A percentile compares a stretch with the other conserved stretches of the same genome.
Conservation (phyloP, 2,329 filamentous ascomycete species). For the Aureobasidium sp. region DNA sequence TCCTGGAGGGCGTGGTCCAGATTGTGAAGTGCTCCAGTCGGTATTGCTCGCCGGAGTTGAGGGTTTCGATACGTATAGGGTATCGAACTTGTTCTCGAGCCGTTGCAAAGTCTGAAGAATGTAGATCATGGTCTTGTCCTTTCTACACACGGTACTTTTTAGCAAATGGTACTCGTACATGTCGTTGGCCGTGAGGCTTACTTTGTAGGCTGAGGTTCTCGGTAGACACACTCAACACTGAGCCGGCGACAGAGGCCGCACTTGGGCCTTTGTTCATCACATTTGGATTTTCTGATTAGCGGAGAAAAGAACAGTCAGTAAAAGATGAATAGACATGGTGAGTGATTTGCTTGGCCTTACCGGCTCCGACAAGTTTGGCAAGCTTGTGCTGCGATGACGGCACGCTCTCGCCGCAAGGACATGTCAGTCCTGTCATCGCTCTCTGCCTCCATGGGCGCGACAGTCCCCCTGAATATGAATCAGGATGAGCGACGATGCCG, state of each 20-base stretch:
- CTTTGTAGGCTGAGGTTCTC: slow-evolving; percentile 56
- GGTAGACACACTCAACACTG: slow-evolving; percentile 52
- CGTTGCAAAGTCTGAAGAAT: slow-evolving; percentile 50
- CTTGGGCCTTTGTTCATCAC: slow-evolving; percentile 54
- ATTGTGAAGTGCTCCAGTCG: background rate
- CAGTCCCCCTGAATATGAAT: background rate
- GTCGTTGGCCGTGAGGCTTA: slow-evolving; percentile 31
- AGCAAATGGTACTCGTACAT: background rate
- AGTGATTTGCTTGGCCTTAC: slow-evolving; percentile 15
- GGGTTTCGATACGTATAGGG: slow-evolving; percentile 19
- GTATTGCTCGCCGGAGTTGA: slow-evolving; percentile 18
- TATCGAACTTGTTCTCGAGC: slow-evolving; percentile 50
- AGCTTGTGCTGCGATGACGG: slow-evolving; percentile 46
- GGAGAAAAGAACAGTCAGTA: slow-evolving; percentile 4
- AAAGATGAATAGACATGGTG: background rate
- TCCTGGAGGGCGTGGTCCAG: background rate
- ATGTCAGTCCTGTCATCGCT: slow-evolving; percentile 1
- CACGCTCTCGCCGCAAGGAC: slow-evolving; percentile 34
- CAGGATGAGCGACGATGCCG: background rate
- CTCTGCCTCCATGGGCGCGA: background rate
- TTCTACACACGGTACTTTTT: slow-evolving; percentile 34
- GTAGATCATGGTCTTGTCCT: slow-evolving; percentile 55
- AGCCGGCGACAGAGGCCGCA: slow-evolving; percentile 52
- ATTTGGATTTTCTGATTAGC: slow-evolving; percentile 51
- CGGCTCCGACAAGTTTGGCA: slow-evolving; percentile 49